Base-by-base conservation (phyloP, 768 basidiomycete genomes). In the Hypholoma fasciculare region DNA sequence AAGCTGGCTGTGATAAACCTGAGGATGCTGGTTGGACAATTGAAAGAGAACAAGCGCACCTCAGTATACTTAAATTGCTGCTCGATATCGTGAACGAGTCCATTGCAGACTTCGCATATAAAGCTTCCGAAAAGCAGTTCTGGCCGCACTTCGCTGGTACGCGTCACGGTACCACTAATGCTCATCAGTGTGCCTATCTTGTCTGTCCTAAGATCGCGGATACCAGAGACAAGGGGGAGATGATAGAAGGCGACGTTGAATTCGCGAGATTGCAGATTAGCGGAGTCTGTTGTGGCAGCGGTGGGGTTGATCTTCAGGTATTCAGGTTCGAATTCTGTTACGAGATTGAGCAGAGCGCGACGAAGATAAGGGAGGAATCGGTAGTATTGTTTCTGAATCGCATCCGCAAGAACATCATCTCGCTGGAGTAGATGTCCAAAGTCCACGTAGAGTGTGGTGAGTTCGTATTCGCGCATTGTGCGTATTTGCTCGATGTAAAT, bases 61-160 rank as follows among this genome's bases (percentile, higher is more conserved):
- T 98, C 97, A 17, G 97, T 99, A 71, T 98, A 98, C 71, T 98
- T 99, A 83, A 99, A 99, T 70, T 99, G 97, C 70, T 99, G 97
- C 69, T 99, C 97, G 49, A 99, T 88, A 67, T 98, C 96, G 54
- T 89, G 85, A 23, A 98, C 89, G 11, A 89, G 77, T 30, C 90
- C 92, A 47, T 85, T 82, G 68, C 97, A 99, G 43, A 89, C 82
- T 72, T 93, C 90, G 65, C 97, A 99, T 48, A 89, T 85, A 71
- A 97, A 99, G 58, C 92, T 95, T 17, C 96, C 97, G 66, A 83
- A 95, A 17, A 98, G 78, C 49, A 99, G 74, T 73, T 98, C 97
- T 1, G 97, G 97, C 30, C 97, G 81, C 46, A 99, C 97, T 77
- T 99, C 97, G 64, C 92, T 95, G 3, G 97, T 99, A 52, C 97